A percentile compares a stretch with the other conserved stretches of the same genome.
Evolutionary conservation across 2,329 filamentous ascomycete genomes (phyloP).

Genomic region (Fragosphaeria purpurea): DNA sequence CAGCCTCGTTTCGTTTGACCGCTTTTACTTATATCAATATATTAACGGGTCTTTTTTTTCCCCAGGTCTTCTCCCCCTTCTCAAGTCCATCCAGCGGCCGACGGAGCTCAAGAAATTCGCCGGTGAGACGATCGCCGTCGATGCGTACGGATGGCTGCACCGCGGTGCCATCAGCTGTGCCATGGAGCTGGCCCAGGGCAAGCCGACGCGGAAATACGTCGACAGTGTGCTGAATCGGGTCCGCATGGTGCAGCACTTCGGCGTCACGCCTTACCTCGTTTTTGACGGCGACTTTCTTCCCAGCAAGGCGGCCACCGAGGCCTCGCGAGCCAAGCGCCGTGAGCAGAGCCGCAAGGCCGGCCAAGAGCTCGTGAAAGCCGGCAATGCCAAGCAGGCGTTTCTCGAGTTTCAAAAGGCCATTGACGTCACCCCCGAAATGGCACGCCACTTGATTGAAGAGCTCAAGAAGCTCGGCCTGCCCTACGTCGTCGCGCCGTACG

Average conservation of each 20-base stretch:
- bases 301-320: constrained; percentile 83
- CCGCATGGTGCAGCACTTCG: constrained; percentile 87
- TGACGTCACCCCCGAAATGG: constrained; percentile 95
- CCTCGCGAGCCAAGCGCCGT: constrained; percentile 61
- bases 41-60: background rate
- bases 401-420: constrained; percentile 88
- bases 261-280: constrained; percentile 85
- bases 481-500: constrained; percentile 92
- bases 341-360: constrained; percentile 68
- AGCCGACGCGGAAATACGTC: constrained; percentile 81
- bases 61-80: constrained; percentile 72
- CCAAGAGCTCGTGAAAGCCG: constrained; percentile 69
- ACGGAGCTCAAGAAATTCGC: constrained; percentile 76
- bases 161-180: constrained; percentile 85
- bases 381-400: constrained; percentile 70
- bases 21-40: background rate
- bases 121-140: constrained; percentile 85
- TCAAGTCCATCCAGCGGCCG: constrained; percentile 93
- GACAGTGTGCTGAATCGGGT: constrained; percentile 85
- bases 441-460: constrained; percentile 80
- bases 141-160: constrained; percentile 97
- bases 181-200: constrained; percentile 78
- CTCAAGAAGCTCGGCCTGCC: constrained; percentile 70
- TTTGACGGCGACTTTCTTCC: constrained; percentile 95
- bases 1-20: background rate